Percentiles rank a stretch among this genome's conserved stretches.
Evolutionary conservation across 1,284 basidiomycete genomes (phyloP).

Genomic region (Amylostereum areolatum): DNA sequence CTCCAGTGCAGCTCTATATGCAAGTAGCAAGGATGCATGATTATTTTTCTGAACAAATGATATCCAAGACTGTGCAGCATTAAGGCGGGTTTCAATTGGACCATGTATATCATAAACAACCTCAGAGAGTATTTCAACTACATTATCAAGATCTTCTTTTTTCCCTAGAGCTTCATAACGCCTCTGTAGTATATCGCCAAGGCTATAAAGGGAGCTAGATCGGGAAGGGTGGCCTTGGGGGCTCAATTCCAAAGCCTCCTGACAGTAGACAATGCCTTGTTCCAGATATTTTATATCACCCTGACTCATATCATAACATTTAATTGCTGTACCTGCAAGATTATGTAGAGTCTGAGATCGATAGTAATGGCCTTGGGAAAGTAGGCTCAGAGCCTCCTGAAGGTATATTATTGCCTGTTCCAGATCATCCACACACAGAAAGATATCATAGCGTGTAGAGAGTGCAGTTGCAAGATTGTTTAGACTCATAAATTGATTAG

Average conservation of each 20-base stretch:
- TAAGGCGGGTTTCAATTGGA: too few relatives aligned
- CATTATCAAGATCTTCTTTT: background rate
- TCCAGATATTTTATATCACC: constrained; percentile 17
- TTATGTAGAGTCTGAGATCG: background rate
- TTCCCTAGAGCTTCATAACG: background rate
- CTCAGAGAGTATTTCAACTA: background rate
- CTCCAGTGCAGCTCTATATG: too few relatives aligned
- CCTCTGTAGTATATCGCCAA: background rate
- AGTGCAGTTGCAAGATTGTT: background rate
- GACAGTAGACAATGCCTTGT: constrained; percentile 12
- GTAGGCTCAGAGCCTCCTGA: background rate
- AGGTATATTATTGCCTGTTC: background rate
- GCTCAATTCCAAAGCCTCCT: background rate
- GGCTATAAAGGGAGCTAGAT: background rate
- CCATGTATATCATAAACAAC: too few relatives aligned
- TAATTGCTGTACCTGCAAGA: constrained; percentile 13
- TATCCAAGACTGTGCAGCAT: too few relatives aligned
- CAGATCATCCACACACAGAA: background rate
- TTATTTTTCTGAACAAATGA: too few relatives aligned
- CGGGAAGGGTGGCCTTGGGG: background rate
- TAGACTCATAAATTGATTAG: background rate
- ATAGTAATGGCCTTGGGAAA: background rate
- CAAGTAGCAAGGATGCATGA: too few relatives aligned
- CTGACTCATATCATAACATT: constrained; percentile 15
- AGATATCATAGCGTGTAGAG: background rate